Conservation (phyloP, 1,139 yeast genomes). For the Candida sanyaensis region DNA sequence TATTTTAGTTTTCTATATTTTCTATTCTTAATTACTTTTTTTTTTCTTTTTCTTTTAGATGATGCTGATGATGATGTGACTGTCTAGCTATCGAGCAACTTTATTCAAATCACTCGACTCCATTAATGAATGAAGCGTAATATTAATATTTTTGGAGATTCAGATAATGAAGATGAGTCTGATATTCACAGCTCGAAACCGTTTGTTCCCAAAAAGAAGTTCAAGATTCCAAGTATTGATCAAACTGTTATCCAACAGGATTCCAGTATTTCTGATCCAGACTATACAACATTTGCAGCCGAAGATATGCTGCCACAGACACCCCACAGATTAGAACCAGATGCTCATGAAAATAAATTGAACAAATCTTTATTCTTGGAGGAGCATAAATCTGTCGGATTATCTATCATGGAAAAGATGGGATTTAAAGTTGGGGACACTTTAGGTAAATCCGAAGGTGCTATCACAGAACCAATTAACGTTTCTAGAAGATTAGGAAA, state of each 20-base stretch:
- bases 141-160: constrained; percentile 8
- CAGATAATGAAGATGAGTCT: constrained; percentile 2
- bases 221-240: constrained; percentile 8
- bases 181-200: neutral
- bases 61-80: neutral
- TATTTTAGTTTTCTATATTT: too few relatives aligned
- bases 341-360: neutral
- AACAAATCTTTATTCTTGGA: constrained; percentile 15
- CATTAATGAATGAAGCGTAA: constrained; percentile 1
- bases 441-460: constrained; percentile 33
- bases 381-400: constrained; percentile 37
- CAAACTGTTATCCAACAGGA: neutral
- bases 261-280: neutral
- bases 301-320: neutral
- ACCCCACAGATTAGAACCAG: neutral
- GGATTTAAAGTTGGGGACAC: constrained; percentile 51
- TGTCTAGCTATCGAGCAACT: too few relatives aligned
- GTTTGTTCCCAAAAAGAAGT: constrained; percentile 6
- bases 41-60: too few relatives aligned
- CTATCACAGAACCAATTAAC: constrained; percentile 21
- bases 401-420: constrained; percentile 56
- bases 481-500: constrained; percentile 9
- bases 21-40: neutral
- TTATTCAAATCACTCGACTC: too few relatives aligned
- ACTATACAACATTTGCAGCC: constrained; percentile 5